A percentile compares a stretch with the other conserved stretches of the same genome.
These are phyloP conservation scores for Blastobotrys apis DNA, from an alignment of 1,139 yeast genomes.

Conservation along the genomic window DNA sequence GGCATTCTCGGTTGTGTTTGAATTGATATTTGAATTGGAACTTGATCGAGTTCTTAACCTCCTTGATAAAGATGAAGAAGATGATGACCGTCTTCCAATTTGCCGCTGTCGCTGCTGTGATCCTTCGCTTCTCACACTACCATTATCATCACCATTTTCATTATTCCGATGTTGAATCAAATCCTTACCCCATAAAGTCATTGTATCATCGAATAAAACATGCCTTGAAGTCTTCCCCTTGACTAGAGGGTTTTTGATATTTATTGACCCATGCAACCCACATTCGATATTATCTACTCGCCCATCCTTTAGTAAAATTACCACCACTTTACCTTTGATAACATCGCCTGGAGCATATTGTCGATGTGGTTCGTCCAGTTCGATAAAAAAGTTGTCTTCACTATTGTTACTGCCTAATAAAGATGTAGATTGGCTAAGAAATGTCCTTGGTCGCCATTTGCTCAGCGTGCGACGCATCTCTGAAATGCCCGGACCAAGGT, in stretches of 20 bases:
- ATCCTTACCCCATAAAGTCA: constrained; percentile 58
- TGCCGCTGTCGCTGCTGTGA: not conserved
- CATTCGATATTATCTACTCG: constrained; percentile 27
- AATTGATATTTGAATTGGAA: too few species aligned
- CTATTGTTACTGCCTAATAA: not conserved
- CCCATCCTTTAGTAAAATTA: constrained; percentile 29
- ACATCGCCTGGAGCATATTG: constrained; percentile 64
- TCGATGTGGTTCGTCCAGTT: constrained; percentile 68
- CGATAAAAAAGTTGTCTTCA: constrained; percentile 57
- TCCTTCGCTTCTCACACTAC: constrained; percentile 1
- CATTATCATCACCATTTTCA: constrained; percentile 1
- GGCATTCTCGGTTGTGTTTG: too few species aligned
- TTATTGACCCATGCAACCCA: constrained; percentile 31
- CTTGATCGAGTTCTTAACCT: not conserved
- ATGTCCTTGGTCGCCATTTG: constrained; percentile 9
- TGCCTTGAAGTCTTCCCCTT: constrained; percentile 34
- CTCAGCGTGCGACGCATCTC: constrained; percentile 14
- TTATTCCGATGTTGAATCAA: constrained; percentile 10
- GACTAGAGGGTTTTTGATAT: constrained; percentile 42
- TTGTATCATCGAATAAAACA: constrained; percentile 58
- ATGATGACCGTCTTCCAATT: not conserved
- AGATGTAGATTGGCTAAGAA: not conserved
- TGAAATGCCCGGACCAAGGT: too few species aligned
- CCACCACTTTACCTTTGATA: constrained; percentile 41
- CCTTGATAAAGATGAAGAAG: not conserved